Conservation (phyloP, 805 yeast species). For the Wickerhamiella brachini region DNA sequence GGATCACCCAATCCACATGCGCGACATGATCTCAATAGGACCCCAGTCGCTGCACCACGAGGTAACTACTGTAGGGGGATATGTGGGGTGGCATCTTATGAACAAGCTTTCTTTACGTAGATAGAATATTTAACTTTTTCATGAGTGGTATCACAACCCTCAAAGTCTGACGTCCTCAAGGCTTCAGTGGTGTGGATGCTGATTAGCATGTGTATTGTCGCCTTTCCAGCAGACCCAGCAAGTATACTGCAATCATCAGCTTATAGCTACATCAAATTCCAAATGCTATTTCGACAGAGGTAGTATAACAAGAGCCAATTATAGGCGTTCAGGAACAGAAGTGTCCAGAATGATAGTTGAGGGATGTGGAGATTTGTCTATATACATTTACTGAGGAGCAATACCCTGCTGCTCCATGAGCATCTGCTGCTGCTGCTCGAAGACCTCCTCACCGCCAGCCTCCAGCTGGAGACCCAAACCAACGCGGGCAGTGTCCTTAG, state of each 20-base stretch:
- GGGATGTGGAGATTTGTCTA: too few relatives aligned
- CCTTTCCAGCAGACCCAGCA: too few relatives aligned
- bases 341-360: too few relatives aligned
- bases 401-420: conserved; percentile 6
- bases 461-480: conserved; percentile 95
- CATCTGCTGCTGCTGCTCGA: conserved; percentile 34
- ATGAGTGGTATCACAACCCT: too few relatives aligned
- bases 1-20: not conserved
- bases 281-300: too few relatives aligned
- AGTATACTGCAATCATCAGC: too few relatives aligned
- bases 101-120: not conserved
- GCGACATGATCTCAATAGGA: conserved; percentile 10
- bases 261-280: too few relatives aligned
- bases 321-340: too few relatives aligned
- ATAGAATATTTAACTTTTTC: not conserved
- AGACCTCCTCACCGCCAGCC: conserved; percentile 84
- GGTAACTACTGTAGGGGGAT: conserved; percentile 17
- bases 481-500: conserved; percentile 59
- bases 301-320: too few relatives aligned
- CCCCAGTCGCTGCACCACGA: conserved; percentile 13
- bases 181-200: not conserved
- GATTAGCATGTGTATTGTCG: not conserved
- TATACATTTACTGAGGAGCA: not conserved
- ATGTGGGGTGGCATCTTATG: conserved; percentile 15
- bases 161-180: too few relatives aligned